phyloP scores from a whole-genome alignment of 2,329 filamentous ascomycete genomes.

The Sporothrix mexicana region DNA sequence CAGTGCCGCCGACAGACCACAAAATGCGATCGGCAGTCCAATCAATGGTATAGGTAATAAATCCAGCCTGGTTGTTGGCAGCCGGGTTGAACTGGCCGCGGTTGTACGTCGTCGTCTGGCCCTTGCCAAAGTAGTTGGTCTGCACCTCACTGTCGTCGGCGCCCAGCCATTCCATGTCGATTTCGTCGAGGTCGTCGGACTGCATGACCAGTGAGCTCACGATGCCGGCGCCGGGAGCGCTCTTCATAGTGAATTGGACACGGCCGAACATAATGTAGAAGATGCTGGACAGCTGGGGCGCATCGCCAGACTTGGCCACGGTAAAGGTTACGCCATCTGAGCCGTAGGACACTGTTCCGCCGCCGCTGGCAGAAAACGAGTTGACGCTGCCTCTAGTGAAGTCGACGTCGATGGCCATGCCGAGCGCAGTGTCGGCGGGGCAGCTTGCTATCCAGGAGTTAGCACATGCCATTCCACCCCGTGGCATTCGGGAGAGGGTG shows the following conservation, averaged over 20 bases:
- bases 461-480: not conserved
- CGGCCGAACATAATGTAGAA: conserved; percentile 99
- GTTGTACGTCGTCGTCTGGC: conserved; percentile 82
- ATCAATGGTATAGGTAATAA: conserved; percentile 87
- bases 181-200: conserved; percentile 92
- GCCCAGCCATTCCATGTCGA: conserved; percentile 97
- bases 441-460: conserved; percentile 60
- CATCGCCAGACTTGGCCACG: conserved; percentile 76
- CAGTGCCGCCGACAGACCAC: conserved; percentile 81
- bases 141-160: conserved; percentile 79
- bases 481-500: not conserved
- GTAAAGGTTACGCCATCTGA: conserved; percentile 81
- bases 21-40: conserved; percentile 87
- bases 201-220: conserved; percentile 91
- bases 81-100: conserved; percentile 80
- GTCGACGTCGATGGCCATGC: conserved; percentile 81
- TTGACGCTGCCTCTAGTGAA: conserved; percentile 79
- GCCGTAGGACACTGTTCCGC: conserved; percentile 74
- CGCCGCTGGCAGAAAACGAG: conserved; percentile 72
- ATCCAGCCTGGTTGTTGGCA: conserved; percentile 72
- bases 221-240: conserved; percentile 86
- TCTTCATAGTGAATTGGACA: conserved; percentile 83
- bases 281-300: conserved; percentile 83
- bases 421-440: conserved; percentile 77
- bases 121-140: conserved; percentile 97